Base-by-base conservation (phyloP, 805 yeast genomes). In the Suhomyces xylopsoci region DNA sequence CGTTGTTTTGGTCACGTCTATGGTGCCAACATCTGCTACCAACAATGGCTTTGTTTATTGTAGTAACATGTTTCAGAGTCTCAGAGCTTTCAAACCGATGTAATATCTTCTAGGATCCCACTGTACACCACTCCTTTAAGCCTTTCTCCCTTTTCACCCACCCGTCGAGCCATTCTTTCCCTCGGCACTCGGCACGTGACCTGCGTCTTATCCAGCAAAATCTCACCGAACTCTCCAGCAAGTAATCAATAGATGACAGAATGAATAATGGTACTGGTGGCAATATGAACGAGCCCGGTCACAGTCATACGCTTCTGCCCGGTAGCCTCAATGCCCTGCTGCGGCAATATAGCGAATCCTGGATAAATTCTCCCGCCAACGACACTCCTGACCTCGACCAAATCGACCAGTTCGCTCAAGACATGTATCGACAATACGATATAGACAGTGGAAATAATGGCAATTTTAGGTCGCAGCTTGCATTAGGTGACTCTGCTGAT, bases 301-400 rank as follows among this genome's bases (percentile, higher is more conserved):
- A 42, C 30, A 24, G 30, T 20, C 26, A 42, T 5, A 14, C 30
- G 17, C 45, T 17, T 24, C 45, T n/a, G 26, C 45, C 28, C n/a
- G 42, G 24, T 19, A 38, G 24, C 22, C 42, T n/a, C 14, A 19
- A 15, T 19, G 12, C 22, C 9, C 24, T 38, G 42, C 24, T 38
- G 42, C 42, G 42, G 22, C 42, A 38, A 19, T 17, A 17, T 38
- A 19, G 9, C n/a, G 22, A 19, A 9, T 38, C 42, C 14, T 38
- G 42, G 42, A 38, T 38, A 38, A 38, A 38, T 38, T 38, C 42
- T 15, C 30, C 26, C 14, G 15, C 15, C 38, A 8, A 24, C 22
- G 41, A 48, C 36, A 20, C 47, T 15, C 47, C 22, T n/a, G 51
- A 48, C 42, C 42, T 38, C 22, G 42, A 38, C 42, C 42, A 38